Percentiles rank a stretch among this genome's conserved stretches.
These are phyloP conservation scores for Pichia occidentalis DNA, from an alignment of 805 yeast species.

Conservation along the genomic window DNA sequence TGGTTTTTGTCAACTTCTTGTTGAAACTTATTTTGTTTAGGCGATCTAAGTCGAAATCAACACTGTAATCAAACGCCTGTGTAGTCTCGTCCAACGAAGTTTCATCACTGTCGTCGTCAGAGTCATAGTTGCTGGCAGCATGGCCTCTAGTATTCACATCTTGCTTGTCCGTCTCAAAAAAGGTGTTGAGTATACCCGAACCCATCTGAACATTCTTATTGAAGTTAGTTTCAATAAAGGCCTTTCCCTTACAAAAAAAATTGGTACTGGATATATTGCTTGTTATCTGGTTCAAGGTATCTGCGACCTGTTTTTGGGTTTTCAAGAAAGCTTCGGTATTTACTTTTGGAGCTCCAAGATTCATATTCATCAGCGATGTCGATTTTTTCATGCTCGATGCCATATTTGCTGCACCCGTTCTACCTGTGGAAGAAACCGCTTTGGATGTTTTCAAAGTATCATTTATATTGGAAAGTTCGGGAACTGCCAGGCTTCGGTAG, in stretches of 20 bases:
- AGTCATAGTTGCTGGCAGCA: neutral
- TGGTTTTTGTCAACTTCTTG: constrained; percentile 7
- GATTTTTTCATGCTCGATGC: constrained; percentile 11
- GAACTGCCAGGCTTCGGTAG: constrained; percentile 20
- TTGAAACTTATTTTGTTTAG: constrained; percentile 8
- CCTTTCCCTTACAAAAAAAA: constrained; percentile 22
- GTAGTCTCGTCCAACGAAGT: constrained; percentile 19
- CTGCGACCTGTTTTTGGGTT: constrained; percentile 15
- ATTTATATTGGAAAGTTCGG: neutral
- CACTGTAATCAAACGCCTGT: constrained; percentile 21
- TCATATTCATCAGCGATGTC: constrained; percentile 15
- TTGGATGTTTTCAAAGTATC: neutral
- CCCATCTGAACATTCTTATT: constrained; percentile 14
- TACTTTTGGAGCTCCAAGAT: constrained; percentile 1
- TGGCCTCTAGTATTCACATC: no score
- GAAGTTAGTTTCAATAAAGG: constrained; percentile 23
- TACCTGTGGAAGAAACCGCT: neutral
- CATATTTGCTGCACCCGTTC: neutral
- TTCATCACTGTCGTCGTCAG: constrained; percentile 1
- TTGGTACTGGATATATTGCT: constrained; percentile 22
- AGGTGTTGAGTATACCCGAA: constrained; percentile 15
- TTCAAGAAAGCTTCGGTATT: constrained; percentile 6
- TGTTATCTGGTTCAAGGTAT: constrained; percentile 21
- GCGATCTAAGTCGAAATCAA: constrained; percentile 15
- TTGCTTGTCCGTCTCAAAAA: constrained; percentile 11